Evolutionary conservation across 257 asterid genomes (phyloP), one percentile per base, ranked within the genome.

Genomic region (Leonotis leonurus): DNA sequence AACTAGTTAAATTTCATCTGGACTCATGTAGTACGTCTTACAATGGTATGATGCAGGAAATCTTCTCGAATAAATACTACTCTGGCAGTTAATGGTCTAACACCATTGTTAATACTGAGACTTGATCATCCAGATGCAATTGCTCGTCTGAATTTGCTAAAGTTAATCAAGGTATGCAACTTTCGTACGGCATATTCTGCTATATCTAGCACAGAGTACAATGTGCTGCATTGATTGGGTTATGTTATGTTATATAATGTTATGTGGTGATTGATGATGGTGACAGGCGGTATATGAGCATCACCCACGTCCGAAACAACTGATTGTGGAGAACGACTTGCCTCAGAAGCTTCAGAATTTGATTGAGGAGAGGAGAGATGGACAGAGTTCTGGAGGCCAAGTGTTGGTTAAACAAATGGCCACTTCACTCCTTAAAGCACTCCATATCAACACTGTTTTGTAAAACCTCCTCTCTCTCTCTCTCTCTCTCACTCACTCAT

Each of bases 401-500:
- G 99, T 93, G 52, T 70, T 93, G 79, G 99, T 93, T 26, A 93
- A 93, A 60, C 99, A 93, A 79, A 85, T 93, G 99, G 99, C 99
- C 1, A 93, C 99, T 43, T 93, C 97, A 36, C 80, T 93, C 71
- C 99, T 87, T 64, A 93, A 93, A 77, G 96, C 97, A 52, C 99
- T 93, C 53, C 95, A 93, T 62, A 87, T 93, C 72, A 89, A 83
- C 77, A 92, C 99, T 0, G 99, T 89, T 69, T 73, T 93, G 82
- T 93, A 71, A 85, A 59, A n/a, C n/a, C n/a, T n/a, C n/a, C n/a
- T n/a, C n/a, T n/a, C n/a, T n/a, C n/a, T n/a, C n/a, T n/a, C n/a
- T n/a, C n/a, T n/a, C n/a, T n/a, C n/a, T n/a, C n/a, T n/a, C n/a
- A n/a, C n/a, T n/a, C n/a, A n/a, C n/a, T n/a, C n/a, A n/a, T n/a